phyloP scores from a whole-genome alignment of 176 grass and related monocot species.

The Oryza rufipogon region DNA sequence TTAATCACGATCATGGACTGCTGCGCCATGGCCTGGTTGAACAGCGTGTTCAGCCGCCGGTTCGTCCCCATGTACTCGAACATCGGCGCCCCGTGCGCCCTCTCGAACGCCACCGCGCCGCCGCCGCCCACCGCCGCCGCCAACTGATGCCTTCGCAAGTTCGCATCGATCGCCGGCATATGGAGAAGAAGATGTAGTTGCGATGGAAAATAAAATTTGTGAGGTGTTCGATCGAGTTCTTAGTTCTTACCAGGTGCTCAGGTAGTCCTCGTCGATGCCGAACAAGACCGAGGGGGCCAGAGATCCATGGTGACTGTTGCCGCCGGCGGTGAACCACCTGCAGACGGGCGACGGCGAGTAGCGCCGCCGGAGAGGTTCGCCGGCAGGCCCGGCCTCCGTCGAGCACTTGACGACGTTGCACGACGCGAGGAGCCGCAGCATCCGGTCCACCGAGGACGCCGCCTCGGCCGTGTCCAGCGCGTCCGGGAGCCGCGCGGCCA shows the following conservation, averaged over 20 bases:
- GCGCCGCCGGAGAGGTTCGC: neutral
- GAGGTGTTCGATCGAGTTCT: too few species aligned
- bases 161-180: too few species aligned
- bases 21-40: constrained; percentile 53
- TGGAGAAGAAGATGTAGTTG: too few species aligned
- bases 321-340: constrained; percentile 41
- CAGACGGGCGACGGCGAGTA: constrained; percentile 45
- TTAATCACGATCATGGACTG: constrained; percentile 38
- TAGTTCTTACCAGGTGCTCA: constrained; percentile 17
- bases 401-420: too few species aligned
- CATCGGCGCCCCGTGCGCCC: constrained; percentile 43
- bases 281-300: constrained; percentile 18
- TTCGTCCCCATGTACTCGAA: constrained; percentile 51
- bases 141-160: neutral
- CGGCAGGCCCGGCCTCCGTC: too few species aligned
- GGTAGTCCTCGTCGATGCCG: constrained; percentile 19
- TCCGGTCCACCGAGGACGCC: neutral
- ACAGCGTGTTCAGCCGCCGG: constrained; percentile 28
- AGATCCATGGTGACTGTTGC: constrained; percentile 42
- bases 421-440: too few species aligned
- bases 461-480: neutral
- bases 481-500: neutral
- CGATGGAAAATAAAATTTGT: too few species aligned
- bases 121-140: constrained; percentile 44
- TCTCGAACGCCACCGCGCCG: constrained; percentile 37